Conservation (phyloP, 2,329 filamentous ascomycete genomes). For the Byssochlamys sp. region DNA sequence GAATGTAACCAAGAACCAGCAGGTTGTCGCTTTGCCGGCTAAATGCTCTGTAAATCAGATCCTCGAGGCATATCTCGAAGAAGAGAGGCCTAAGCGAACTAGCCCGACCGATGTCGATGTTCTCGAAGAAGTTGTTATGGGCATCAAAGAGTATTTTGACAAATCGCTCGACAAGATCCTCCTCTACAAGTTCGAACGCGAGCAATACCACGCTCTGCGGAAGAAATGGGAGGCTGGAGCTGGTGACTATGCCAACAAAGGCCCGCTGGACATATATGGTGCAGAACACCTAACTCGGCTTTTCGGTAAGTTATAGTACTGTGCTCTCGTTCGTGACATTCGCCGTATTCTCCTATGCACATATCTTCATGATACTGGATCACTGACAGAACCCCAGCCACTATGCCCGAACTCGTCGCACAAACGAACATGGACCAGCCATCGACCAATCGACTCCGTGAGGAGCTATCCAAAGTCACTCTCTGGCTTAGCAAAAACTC, state of each 20-base stretch:
- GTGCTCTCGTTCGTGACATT: slow-evolving; percentile 1
- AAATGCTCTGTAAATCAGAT: slow-evolving; percentile 65
- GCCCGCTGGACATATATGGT: slow-evolving; percentile 73
- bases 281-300: slow-evolving; percentile 84
- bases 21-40: slow-evolving; percentile 76
- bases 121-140: slow-evolving; percentile 76
- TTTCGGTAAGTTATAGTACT: slow-evolving; percentile 55
- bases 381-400: slow-evolving; percentile 46
- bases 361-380: not conserved
- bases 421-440: slow-evolving; percentile 97
- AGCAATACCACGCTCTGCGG: slow-evolving; percentile 71
- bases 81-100: slow-evolving; percentile 59
- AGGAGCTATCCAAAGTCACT: slow-evolving; percentile 79
- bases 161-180: slow-evolving; percentile 78
- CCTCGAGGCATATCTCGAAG: slow-evolving; percentile 66
- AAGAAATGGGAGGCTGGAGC: slow-evolving; percentile 57
- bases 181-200: slow-evolving; percentile 86
- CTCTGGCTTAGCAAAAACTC: slow-evolving; percentile 73
- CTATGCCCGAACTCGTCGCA: slow-evolving; percentile 82
- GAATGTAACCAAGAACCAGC: slow-evolving; percentile 89
- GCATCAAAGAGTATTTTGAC: slow-evolving; percentile 88
- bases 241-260: slow-evolving; percentile 59
- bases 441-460: slow-evolving; percentile 74
- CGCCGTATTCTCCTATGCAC: not conserved
- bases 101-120: slow-evolving; percentile 64